Evolutionary conservation across 164 flowering plant species (phyloP).

Genomic region (Hamamelis virginiana): DNA sequence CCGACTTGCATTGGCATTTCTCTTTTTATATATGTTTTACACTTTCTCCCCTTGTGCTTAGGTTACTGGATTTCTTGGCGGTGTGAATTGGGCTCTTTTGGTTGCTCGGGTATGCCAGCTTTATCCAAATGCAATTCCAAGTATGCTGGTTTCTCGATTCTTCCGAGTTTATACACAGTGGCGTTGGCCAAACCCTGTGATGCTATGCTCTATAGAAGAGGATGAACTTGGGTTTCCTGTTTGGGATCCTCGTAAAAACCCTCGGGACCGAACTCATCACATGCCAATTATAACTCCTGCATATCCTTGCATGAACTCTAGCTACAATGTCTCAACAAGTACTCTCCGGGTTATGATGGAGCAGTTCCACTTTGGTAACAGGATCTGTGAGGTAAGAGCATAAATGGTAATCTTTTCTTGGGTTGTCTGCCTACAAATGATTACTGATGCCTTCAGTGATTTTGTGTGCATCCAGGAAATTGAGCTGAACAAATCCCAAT

Average conservation of each 20-base stretch:
- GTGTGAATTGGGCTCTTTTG: conserved; percentile 94
- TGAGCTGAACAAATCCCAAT: conserved; percentile 73
- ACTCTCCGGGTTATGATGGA: conserved; percentile 93
- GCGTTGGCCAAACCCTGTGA: conserved; percentile 99
- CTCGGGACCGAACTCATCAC: conserved; percentile 70
- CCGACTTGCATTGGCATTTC: not conserved
- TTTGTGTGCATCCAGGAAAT: conserved; percentile 56
- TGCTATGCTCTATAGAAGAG: conserved; percentile 84
- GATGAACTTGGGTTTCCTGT: conserved; percentile 80
- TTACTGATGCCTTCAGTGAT: no score
- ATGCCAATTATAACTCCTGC: conserved; percentile 99
- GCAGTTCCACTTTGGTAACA: conserved; percentile 73
- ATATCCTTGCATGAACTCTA: conserved; percentile 97
- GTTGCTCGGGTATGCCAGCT: conserved; percentile 94
- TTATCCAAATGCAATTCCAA: conserved; percentile 93
- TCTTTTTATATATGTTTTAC: not conserved
- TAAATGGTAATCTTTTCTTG: no score
- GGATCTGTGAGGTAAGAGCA: conserved; percentile 58
- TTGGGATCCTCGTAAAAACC: conserved; percentile 94
- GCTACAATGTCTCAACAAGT: conserved; percentile 89
- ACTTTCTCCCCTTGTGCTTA: conserved; percentile 16
- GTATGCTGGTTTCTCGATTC: conserved; percentile 86
- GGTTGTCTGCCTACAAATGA: no score
- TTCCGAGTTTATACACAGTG: conserved; percentile 91
- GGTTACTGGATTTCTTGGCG: conserved; percentile 99